Base-by-base conservation (phyloP, 2,329 filamentous ascomycete species). In the Huntiella decipiens region DNA sequence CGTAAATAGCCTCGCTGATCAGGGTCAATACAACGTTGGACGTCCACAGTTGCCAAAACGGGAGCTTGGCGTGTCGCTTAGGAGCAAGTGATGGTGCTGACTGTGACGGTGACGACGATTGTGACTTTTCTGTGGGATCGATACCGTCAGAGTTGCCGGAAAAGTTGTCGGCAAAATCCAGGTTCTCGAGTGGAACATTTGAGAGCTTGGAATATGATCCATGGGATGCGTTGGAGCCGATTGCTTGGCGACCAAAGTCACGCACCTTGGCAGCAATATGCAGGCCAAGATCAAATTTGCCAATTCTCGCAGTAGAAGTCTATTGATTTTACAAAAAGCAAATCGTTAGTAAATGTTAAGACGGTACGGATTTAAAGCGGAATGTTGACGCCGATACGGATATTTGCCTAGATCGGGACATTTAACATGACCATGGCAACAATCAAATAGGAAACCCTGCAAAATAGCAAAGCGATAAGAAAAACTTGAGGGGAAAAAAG, bases 1-100 rank as follows among this genome's bases (percentile, higher is more conserved):
- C 77, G 53, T 82, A 75, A 42, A 84, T 71, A 31, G 77, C 77
- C 51, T 79, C 76, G 19, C 69, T 71, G 41, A 81, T 56, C 3
- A 85, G 62, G 0, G 67, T 71, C 46, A 66, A 63, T 49, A 68
- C 57, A 38, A 70, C 64, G 46, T 68, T 67, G 43, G 59, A 60
- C 1, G 66, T 69, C 61, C 66, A 68, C 39, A 68, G 60, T 28
- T 60, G 59, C n/a, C 52, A 53, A 50, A 69, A 66, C 0, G 53
- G 63, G 47, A 60, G 60, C 51, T 53, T 52, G 12, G 43, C 19
- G 28, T 12, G 39, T 37, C 15, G 19, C 15, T 40, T 45, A 13
- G 1, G 38, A n/a, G 44, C 28, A 19, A 16, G 35, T 28, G n/a
- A 11, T n/a, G 19, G 8, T 6, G 15, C n/a, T 28, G 19, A 3